A percentile compares a stretch with the other conserved stretches of the same genome.
Conservation (phyloP, 2,329 filamentous ascomycete species). For the Dactylellina drechsleri region DNA sequence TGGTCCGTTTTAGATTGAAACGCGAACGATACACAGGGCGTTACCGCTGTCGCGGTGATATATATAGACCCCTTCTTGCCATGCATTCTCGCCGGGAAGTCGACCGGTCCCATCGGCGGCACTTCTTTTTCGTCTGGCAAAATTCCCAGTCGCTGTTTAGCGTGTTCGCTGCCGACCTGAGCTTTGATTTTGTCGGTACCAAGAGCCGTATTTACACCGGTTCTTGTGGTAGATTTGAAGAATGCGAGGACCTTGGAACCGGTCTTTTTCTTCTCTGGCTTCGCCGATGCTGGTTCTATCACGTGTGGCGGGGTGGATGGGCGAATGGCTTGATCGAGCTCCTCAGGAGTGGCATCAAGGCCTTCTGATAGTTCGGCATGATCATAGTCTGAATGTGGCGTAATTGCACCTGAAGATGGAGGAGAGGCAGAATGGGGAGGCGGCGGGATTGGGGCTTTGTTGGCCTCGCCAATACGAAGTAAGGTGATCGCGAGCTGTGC, state of each 20-base stretch:
- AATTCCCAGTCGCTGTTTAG: constrained; percentile 77
- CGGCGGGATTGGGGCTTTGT: constrained; percentile 79
- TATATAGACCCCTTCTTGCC: constrained; percentile 79
- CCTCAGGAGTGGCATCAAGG: constrained; percentile 68
- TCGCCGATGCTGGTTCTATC: constrained; percentile 65
- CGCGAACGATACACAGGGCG: constrained; percentile 70
- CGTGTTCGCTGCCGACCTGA: constrained; percentile 69
- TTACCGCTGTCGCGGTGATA: constrained; percentile 73
- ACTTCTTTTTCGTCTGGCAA: constrained; percentile 66
- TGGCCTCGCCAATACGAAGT: constrained; percentile 81
- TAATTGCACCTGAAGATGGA: constrained; percentile 62
- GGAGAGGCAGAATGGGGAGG: constrained; percentile 60
- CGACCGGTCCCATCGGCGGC: constrained; percentile 72
- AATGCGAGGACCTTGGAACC: constrained; percentile 71
- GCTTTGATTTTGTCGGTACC: constrained; percentile 78
- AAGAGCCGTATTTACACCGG: constrained; percentile 76
- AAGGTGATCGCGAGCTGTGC: constrained; percentile 84
- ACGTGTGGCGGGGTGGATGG: constrained; percentile 68
- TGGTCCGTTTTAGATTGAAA: constrained; percentile 68
- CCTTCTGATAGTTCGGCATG: constrained; percentile 62
- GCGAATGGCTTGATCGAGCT: constrained; percentile 73
- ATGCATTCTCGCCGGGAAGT: constrained; percentile 77
- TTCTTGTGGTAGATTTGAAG: constrained; percentile 76
- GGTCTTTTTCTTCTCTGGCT: constrained; percentile 65
- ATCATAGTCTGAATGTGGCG: constrained; percentile 65